A percentile compares a stretch with the other conserved stretches of the same genome.
These are phyloP conservation scores for Anthostomella pinea DNA, from an alignment of 2,329 filamentous ascomycete genomes.

Conservation along the genomic window DNA sequence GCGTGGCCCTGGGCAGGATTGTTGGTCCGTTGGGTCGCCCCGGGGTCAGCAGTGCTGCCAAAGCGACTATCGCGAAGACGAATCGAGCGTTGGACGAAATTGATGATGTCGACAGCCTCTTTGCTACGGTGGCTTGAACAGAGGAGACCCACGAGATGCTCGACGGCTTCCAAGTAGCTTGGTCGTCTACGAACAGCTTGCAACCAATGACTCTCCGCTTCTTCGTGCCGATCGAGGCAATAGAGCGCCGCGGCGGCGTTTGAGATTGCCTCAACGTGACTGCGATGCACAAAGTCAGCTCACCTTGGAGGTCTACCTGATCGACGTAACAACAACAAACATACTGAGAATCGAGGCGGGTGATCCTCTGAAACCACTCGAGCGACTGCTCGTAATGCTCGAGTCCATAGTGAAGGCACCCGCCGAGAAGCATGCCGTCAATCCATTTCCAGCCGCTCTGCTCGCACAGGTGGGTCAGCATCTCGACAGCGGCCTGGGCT, in stretches of 20 bases:
- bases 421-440: conserved; percentile 87
- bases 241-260: conserved; percentile 89
- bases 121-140: conserved; percentile 76
- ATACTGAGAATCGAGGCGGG: conserved; percentile 54
- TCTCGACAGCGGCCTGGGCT: conserved; percentile 66
- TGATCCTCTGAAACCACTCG: conserved; percentile 69
- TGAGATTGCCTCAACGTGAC: conserved; percentile 88
- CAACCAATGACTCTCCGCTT: conserved; percentile 84
- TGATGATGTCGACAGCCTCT: conserved; percentile 85
- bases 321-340: conserved; percentile 18
- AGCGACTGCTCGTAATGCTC: conserved; percentile 77
- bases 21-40: conserved; percentile 8
- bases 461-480: conserved; percentile 71
- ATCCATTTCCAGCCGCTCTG: conserved; percentile 85
- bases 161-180: conserved; percentile 89
- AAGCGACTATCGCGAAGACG: conserved; percentile 43
- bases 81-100: conserved; percentile 75
- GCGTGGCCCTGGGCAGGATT: conserved; percentile 9
- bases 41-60: conserved; percentile 5
- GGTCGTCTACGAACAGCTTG: conserved; percentile 80
- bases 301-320: background rate
- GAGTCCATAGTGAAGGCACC: conserved; percentile 87
- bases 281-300: conserved; percentile 32
- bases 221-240: conserved; percentile 74
- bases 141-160: conserved; percentile 85